phyloP scores from a whole-genome alignment of 2,329 filamentous ascomycete species.

The Stagonosporopsis cucurbitacearum region DNA sequence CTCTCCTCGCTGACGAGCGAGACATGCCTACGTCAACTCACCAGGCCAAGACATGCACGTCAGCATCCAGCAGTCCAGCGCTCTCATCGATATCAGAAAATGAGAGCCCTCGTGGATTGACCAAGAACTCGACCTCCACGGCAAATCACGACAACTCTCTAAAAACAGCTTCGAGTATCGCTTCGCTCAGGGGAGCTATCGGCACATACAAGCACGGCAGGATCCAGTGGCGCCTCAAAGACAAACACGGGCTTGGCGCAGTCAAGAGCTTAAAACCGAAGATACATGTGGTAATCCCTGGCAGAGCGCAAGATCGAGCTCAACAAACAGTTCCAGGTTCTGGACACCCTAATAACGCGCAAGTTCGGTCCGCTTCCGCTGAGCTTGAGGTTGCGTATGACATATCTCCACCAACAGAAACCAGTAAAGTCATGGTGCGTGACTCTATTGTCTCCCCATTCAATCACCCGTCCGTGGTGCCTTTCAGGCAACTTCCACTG shows the following conservation, averaged over 20 bases:
- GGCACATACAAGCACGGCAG: slow-evolving; percentile 55
- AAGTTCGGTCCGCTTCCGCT: slow-evolving; percentile 30
- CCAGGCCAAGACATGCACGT: slow-evolving; percentile 27
- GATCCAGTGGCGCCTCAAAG: slow-evolving; percentile 49
- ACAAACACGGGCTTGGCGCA: slow-evolving; percentile 21
- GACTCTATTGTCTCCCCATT: slow-evolving; percentile 44
- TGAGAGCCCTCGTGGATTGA: slow-evolving; percentile 25
- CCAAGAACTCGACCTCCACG: slow-evolving; percentile 25
- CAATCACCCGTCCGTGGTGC: slow-evolving; percentile 25
- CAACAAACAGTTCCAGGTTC: slow-evolving; percentile 42
- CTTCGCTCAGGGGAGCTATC: slow-evolving; percentile 44
- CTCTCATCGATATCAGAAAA: slow-evolving; percentile 26
- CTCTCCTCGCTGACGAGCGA: slow-evolving; percentile 47
- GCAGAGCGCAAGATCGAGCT: slow-evolving; percentile 36
- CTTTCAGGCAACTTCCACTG: slow-evolving; percentile 23
- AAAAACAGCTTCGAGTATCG: slow-evolving; percentile 31
- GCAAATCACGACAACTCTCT: slow-evolving; percentile 27
- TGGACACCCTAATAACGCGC: slow-evolving; percentile 25
- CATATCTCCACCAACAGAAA: slow-evolving; percentile 44
- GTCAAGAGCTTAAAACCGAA: slow-evolving; percentile 35
- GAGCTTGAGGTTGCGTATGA: slow-evolving; percentile 29
- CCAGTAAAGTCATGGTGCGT: slow-evolving; percentile 26
- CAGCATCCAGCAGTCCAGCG: slow-evolving; percentile 24
- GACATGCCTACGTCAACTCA: slow-evolving; percentile 39
- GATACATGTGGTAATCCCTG: slow-evolving; percentile 49